Conservation (phyloP, 257 asterid genomes). For the Rhazya stricta region DNA sequence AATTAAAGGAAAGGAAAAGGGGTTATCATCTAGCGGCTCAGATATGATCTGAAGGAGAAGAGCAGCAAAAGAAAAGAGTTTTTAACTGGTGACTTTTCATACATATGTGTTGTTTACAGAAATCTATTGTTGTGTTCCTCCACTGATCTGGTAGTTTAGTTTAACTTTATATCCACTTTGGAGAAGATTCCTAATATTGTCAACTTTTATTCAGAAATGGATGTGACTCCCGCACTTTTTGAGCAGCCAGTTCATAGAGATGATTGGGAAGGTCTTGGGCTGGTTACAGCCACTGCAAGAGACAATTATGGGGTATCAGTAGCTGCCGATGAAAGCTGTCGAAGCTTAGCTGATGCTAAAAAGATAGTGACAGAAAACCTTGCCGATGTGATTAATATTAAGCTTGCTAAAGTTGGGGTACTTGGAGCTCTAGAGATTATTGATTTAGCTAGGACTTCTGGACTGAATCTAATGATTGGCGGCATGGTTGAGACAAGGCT, state of each 20-base stretch:
- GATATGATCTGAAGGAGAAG: background rate
- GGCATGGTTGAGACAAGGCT: conserved; percentile 97
- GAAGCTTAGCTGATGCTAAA: conserved; percentile 62
- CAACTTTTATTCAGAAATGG: conserved; percentile 50
- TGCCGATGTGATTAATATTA: conserved; percentile 75
- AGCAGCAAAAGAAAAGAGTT: background rate
- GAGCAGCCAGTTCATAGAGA: conserved; percentile 96
- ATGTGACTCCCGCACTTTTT: conserved; percentile 69
- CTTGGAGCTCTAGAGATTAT: conserved; percentile 74
- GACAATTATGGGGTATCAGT: conserved; percentile 66
- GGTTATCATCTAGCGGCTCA: background rate
- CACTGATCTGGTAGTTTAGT: background rate
- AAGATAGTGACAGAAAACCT: conserved; percentile 63
- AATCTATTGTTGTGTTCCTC: background rate
- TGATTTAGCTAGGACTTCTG: conserved; percentile 57
- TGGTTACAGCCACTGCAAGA: conserved; percentile 60
- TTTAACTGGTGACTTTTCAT: background rate
- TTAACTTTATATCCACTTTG: background rate
- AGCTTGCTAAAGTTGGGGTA: conserved; percentile 89
- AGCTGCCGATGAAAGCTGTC: conserved; percentile 93
- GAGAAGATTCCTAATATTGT: background rate
- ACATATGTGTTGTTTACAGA: background rate
- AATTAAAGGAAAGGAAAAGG: background rate
- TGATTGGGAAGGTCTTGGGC: conserved; percentile 76
- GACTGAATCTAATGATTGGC: conserved; percentile 80